Conservation (phyloP, 2,329 filamentous ascomycete species). For the Phaeosphaeriaceae sp. region DNA sequence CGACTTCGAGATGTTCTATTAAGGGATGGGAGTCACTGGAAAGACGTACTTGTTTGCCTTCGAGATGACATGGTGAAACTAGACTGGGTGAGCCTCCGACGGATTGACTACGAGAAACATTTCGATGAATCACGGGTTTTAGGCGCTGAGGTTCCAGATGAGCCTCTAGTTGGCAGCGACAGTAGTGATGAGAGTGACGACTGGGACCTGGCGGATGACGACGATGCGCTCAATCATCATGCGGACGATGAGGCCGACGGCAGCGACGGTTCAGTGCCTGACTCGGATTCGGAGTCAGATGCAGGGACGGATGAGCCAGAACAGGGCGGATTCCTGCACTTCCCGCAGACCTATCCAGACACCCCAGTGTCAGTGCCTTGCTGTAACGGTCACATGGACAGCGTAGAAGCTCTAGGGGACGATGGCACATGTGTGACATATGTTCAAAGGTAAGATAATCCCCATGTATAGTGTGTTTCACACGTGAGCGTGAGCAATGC, state of each 20-base stretch:
- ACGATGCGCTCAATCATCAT: constrained; percentile 25
- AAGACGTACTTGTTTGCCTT: constrained; percentile 63
- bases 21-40: constrained; percentile 66
- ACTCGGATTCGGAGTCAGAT: constrained; percentile 42
- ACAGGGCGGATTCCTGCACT: constrained; percentile 52
- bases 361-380: constrained; percentile 55
- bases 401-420: constrained; percentile 56
- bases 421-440: constrained; percentile 54
- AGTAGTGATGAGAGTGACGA: constrained; percentile 49
- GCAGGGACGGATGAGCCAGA: constrained; percentile 46
- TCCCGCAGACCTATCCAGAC: constrained; percentile 53
- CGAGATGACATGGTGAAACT: constrained; percentile 63
- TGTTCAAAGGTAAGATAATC: constrained; percentile 51
- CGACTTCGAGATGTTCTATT: constrained; percentile 67
- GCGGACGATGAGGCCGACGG: constrained; percentile 41
- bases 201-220: constrained; percentile 43
- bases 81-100: constrained; percentile 67
- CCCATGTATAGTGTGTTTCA: neutral
- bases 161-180: constrained; percentile 52
- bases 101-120: constrained; percentile 64
- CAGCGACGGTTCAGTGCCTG: constrained; percentile 41
- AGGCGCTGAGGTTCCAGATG: constrained; percentile 58
- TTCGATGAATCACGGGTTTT: constrained; percentile 57
- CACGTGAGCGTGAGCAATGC: neutral
- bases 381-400: constrained; percentile 51